These are phyloP conservation scores for Lanmaoa pseudosensibilis DNA, from an alignment of 768 basidiomycete genomes.

Conservation along the genomic window DNA sequence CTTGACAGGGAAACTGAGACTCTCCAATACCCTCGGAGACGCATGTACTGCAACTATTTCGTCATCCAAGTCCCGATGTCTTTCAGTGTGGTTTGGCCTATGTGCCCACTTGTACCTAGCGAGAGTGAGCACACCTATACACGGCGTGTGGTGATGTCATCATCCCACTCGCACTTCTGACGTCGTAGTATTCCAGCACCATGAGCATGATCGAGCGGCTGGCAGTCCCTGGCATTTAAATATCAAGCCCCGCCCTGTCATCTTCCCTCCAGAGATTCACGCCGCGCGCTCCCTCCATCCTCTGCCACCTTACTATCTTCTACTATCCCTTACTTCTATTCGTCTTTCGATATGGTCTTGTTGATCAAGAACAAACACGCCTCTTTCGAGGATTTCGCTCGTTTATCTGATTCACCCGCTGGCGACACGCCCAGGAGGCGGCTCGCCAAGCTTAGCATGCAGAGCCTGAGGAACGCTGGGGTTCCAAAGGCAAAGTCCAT, in stretches of 20 bases:
- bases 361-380: slow-evolving; percentile 18
- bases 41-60: too few relatives aligned
- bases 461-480: slow-evolving; percentile 5
- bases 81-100: too few relatives aligned
- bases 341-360: slow-evolving; percentile 12
- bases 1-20: background rate
- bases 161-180: background rate
- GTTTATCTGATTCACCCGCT: slow-evolving; percentile 6
- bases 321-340: background rate
- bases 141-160: background rate
- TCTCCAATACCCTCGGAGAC: background rate
- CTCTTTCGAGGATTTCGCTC: slow-evolving; percentile 14
- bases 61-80: background rate
- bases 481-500: slow-evolving; percentile 10
- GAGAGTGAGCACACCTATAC: background rate
- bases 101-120: background rate
- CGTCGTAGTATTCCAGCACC: background rate
- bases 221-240: background rate
- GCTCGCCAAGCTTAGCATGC: background rate
- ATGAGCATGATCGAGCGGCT: background rate
- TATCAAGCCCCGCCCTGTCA: background rate
- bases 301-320: background rate
- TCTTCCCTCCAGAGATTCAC: background rate
- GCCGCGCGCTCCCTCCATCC: background rate
- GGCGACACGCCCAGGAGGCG: background rate